These are phyloP conservation scores for Magnaporthales sp. DNA, from an alignment of 2,329 filamentous ascomycete species.

Conservation along the genomic window DNA sequence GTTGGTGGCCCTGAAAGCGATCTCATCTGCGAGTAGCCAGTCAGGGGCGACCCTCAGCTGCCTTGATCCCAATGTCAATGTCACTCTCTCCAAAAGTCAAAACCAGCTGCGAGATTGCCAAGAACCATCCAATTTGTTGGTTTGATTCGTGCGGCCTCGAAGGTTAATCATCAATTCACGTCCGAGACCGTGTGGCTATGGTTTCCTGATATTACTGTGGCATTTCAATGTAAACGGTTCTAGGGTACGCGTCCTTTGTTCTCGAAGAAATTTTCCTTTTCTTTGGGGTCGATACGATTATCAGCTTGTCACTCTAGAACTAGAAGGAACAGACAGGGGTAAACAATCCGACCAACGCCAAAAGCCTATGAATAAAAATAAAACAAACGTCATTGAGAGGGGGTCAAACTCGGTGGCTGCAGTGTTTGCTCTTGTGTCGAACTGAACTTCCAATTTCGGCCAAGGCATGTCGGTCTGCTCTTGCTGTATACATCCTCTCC, in stretches of 20 bases:
- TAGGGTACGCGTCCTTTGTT: neutral
- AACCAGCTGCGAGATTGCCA: too few species aligned
- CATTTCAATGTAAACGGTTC: neutral
- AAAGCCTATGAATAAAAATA: neutral
- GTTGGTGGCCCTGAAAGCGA: neutral
- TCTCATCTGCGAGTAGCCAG: neutral
- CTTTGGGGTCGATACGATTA: neutral
- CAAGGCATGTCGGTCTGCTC: neutral
- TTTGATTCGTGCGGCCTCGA: neutral
- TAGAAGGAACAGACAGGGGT: too few species aligned
- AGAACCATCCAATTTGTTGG: neutral
- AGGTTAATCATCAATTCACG: neutral
- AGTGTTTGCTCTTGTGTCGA: neutral
- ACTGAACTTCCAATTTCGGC: neutral
- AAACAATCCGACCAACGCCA: neutral
- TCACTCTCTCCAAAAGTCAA: neutral
- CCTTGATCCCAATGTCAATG: neutral
- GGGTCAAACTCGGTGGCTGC: neutral
- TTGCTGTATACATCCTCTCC: neutral
- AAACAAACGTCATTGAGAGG: neutral
- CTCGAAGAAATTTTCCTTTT: neutral
- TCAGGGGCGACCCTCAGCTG: neutral
- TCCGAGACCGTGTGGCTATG: neutral
- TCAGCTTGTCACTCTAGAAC: neutral
- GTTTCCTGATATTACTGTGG: neutral